These are phyloP conservation scores for Lactarius akahatsu DNA, from an alignment of 768 basidiomycete species.

Conservation along the genomic window DNA sequence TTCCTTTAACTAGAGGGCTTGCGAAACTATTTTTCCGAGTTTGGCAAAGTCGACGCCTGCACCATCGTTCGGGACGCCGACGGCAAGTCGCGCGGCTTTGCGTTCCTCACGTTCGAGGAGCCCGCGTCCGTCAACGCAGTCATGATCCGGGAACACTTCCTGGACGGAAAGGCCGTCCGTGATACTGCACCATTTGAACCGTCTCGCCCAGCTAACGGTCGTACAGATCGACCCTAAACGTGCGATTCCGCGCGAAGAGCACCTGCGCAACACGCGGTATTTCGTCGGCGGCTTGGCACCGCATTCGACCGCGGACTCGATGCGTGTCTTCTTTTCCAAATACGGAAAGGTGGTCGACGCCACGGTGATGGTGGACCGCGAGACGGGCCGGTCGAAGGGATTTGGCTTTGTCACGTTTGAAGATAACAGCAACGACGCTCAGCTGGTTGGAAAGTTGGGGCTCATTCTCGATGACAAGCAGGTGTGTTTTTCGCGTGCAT, in stretches of 20 bases:
- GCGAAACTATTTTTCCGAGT: constrained; percentile 89
- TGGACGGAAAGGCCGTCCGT: constrained; percentile 97
- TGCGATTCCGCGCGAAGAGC: constrained; percentile 95
- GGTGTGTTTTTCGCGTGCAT: constrained; percentile 46
- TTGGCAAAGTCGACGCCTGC: constrained; percentile 94
- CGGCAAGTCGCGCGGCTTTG: constrained; percentile 94
- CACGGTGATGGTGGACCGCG: constrained; percentile 97
- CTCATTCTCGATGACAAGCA: constrained; percentile 84
- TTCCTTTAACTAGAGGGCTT: constrained; percentile 56
- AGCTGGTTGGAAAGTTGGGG: constrained; percentile 86
- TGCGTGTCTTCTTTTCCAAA: constrained; percentile 90
- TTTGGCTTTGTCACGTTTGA: constrained; percentile 98
- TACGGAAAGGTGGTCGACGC: constrained; percentile 97
- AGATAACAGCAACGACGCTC: constrained; percentile 84
- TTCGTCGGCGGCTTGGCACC: constrained; percentile 95
- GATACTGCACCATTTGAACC: constrained; percentile 18
- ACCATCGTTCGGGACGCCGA: constrained; percentile 98
- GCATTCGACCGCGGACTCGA: constrained; percentile 86
- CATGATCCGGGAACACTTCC: constrained; percentile 90
- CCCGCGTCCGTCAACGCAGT: constrained; percentile 92
- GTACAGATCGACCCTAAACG: constrained; percentile 95
- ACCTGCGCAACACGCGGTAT: constrained; percentile 87
- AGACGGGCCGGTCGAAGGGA: constrained; percentile 92
- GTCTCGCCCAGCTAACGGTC: background rate
- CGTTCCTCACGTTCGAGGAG: constrained; percentile 94